Conservation (phyloP, 2,329 filamentous ascomycete genomes). For the Golovinomyces cichoracearum region DNA sequence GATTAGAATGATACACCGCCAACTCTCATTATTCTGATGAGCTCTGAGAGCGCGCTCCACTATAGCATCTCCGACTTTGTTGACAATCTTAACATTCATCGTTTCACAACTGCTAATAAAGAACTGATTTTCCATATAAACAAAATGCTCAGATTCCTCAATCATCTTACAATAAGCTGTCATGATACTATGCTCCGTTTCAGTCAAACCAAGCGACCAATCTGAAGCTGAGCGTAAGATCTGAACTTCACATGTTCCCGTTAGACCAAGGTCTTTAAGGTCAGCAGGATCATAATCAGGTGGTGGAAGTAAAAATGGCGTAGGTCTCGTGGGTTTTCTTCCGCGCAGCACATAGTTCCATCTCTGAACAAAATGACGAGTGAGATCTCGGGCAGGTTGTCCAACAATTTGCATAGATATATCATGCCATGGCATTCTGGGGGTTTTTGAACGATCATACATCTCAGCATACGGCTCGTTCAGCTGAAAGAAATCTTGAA, state of each 20-base stretch:
- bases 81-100: slow-evolving; percentile 65
- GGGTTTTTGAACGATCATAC: slow-evolving; percentile 75
- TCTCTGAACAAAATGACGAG: slow-evolving; percentile 83
- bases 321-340: slow-evolving; percentile 74
- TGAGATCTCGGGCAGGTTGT: slow-evolving; percentile 79
- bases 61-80: slow-evolving; percentile 79
- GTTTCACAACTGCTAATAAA: slow-evolving; percentile 86
- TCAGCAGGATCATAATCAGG: slow-evolving; percentile 75
- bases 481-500: slow-evolving; percentile 81
- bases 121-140: slow-evolving; percentile 98
- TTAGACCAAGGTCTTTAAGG: slow-evolving; percentile 62
- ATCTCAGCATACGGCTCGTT: slow-evolving; percentile 95
- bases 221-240: slow-evolving; percentile 71
- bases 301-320: slow-evolving; percentile 75
- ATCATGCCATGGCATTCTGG: slow-evolving; percentile 97
- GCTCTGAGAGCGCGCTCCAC: slow-evolving; percentile 78
- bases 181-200: slow-evolving; percentile 84
- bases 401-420: slow-evolving; percentile 95
- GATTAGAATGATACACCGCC: slow-evolving; percentile 73
- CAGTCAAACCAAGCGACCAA: slow-evolving; percentile 77
- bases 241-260: slow-evolving; percentile 88
- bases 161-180: slow-evolving; percentile 89
- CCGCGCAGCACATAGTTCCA: slow-evolving; percentile 95
- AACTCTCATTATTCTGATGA: slow-evolving; percentile 58
- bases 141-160: slow-evolving; percentile 80